Evolutionary conservation across 352 stramenopile species (phyloP), one percentile per base, ranked within the genome.

Genomic region (Phytophthora boehmeriae): DNA sequence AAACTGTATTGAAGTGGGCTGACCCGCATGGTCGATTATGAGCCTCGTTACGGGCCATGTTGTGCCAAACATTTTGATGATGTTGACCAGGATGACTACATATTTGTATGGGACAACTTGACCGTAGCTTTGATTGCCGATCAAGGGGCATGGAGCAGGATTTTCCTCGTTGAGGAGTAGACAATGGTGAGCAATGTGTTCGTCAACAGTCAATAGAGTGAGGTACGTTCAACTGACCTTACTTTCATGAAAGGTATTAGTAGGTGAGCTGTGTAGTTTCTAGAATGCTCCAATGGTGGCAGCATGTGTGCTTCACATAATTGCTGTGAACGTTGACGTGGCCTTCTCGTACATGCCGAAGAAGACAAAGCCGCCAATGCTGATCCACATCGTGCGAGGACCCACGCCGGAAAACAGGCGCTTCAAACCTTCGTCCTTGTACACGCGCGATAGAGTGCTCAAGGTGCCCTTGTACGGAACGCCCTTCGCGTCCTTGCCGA

Each of bases 311-410:
- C 20, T 25, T 34, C 50, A 91, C 43, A 90, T 59, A 36, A 90
- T 63, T 8, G 66, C 66, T 46, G 75, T 68, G 36, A 96, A 88
- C 16, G 80, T 90, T 20, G 83, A 77, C n/a, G 81, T 89, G 45
- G 81, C 68, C 72, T 95, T 96, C 62, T 99, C 97, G 76, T 99
- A 99, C 55, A 97, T 97, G 51, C 97, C 97, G 63, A 99, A 99
- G 77, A 99, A 99, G n/a, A 99, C 95, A 75, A 99, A 99, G 36
- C 98, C 98, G 38, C 98, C 98, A 66, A 99, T 98, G 19, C 92
- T 97, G 75, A 99, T 99, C 98, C 98, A 99, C 82, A 99, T 97
- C 0, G 98, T 97, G 55, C 97, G 87, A 4, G 97, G 97, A 43
- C 97, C 91, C 16, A 99, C 85, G 14, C 97, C 97, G 23, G 88